phyloP scores from a whole-genome alignment of 1,139 yeast species.

The Scheffersomyces lignicola region DNA sequence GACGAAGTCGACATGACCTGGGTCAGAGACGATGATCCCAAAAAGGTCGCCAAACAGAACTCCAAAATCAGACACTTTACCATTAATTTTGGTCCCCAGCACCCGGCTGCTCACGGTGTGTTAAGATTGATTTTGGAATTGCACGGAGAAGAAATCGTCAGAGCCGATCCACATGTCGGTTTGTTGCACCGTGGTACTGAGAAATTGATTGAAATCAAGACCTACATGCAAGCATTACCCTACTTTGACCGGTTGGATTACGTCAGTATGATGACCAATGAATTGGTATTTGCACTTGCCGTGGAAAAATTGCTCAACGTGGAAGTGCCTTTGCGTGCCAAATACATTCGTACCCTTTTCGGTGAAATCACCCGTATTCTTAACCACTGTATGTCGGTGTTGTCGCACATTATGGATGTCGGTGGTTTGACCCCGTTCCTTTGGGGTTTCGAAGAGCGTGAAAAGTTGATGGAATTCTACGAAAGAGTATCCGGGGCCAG shows the following conservation, averaged over 20 bases:
- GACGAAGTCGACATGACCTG: constrained; percentile 51
- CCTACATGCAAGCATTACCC: constrained; percentile 84
- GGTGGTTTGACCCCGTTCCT: constrained; percentile 92
- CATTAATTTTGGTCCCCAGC: constrained; percentile 90
- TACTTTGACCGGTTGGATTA: constrained; percentile 88
- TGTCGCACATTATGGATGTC: constrained; percentile 92
- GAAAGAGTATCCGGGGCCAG: constrained; percentile 92
- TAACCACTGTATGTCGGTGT: constrained; percentile 85
- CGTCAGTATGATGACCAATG: constrained; percentile 92
- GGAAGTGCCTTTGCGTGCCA: constrained; percentile 82
- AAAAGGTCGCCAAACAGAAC: constrained; percentile 44
- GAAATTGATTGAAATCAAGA: constrained; percentile 80
- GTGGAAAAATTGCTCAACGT: constrained; percentile 83
- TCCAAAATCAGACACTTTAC: constrained; percentile 82
- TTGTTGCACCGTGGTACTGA: constrained; percentile 87
- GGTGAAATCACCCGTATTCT: constrained; percentile 85
- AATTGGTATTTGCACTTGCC: constrained; percentile 80
- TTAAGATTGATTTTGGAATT: constrained; percentile 81
- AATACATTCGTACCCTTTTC: constrained; percentile 82
- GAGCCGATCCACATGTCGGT: constrained; percentile 90
- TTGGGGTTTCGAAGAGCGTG: constrained; percentile 96
- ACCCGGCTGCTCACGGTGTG: constrained; percentile 95
- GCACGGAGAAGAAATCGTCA: constrained; percentile 84
- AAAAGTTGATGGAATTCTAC: constrained; percentile 89
- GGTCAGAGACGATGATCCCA: constrained; percentile 48